Conservation (phyloP, 495 filamentous ascomycete genomes). For the Tuber umbilicatum region DNA sequence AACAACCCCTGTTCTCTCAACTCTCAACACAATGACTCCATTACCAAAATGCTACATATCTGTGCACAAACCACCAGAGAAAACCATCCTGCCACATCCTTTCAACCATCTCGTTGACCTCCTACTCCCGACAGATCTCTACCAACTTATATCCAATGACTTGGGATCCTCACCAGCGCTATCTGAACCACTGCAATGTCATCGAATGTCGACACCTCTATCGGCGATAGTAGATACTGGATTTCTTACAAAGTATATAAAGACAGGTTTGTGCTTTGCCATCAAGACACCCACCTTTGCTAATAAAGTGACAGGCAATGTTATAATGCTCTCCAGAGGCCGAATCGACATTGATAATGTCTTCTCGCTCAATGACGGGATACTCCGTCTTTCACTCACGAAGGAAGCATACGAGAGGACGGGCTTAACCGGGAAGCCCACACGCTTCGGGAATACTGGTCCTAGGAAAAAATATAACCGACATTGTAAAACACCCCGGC, state of each 20-base stretch:
- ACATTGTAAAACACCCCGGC: slow-evolving; percentile 44
- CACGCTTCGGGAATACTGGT: slow-evolving; percentile 34
- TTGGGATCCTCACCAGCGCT: slow-evolving; percentile 46
- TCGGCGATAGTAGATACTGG: slow-evolving; percentile 62
- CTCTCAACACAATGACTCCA: slow-evolving; percentile 19
- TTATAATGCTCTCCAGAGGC: slow-evolving; percentile 89
- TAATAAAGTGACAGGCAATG: slow-evolving; percentile 55
- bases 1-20: not conserved
- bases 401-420: slow-evolving; percentile 80
- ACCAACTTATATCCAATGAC: slow-evolving; percentile 52
- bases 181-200: slow-evolving; percentile 51
- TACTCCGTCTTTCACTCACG: slow-evolving; percentile 69
- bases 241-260: slow-evolving; percentile 84
- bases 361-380: slow-evolving; percentile 67
- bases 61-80: slow-evolving; percentile 65
- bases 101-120: slow-evolving; percentile 76
- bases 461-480: slow-evolving; percentile 53
- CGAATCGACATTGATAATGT: slow-evolving; percentile 70
- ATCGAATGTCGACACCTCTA: slow-evolving; percentile 67
- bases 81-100: slow-evolving; percentile 58
- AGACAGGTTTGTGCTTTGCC: slow-evolving; percentile 55
- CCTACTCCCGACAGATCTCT: slow-evolving; percentile 62
- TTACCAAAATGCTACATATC: slow-evolving; percentile 52
- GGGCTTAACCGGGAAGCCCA: slow-evolving; percentile 69
- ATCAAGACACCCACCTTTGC: slow-evolving; percentile 6